Conservation (phyloP, 768 basidiomycete genomes). For the Xerocomellus chrysenteron region DNA sequence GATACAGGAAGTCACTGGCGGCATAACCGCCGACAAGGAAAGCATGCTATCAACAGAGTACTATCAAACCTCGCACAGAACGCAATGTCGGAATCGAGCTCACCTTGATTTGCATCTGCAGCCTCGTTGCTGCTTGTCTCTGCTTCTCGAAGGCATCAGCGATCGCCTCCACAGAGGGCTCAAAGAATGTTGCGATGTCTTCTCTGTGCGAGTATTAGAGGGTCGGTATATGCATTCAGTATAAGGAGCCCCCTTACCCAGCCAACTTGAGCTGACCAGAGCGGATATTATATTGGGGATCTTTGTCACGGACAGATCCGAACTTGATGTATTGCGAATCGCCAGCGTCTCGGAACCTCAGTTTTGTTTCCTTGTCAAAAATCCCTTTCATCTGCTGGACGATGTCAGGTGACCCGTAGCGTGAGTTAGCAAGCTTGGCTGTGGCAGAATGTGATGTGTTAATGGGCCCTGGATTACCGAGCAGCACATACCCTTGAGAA, state of each 20-base stretch:
- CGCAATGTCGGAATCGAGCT: no score
- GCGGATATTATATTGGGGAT: conserved; percentile 34
- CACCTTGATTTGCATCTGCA: conserved; percentile 29
- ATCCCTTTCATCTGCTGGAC: conserved; percentile 31
- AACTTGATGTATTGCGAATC: conserved; percentile 40
- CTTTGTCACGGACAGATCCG: conserved; percentile 36
- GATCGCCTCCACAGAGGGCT: conserved; percentile 40
- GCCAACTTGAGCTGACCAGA: conserved; percentile 37
- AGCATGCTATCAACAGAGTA: conserved; percentile 26
- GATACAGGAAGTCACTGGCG: conserved; percentile 46
- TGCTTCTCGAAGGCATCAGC: conserved; percentile 35
- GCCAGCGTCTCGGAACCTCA: conserved; percentile 37
- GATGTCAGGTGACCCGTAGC: conserved; percentile 28
- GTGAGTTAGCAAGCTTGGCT: conserved; percentile 33
- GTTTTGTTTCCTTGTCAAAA: conserved; percentile 39
- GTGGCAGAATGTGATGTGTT: not conserved
- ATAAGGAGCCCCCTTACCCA: conserved; percentile 29
- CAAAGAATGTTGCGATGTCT: conserved; percentile 41
- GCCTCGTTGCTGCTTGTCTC: conserved; percentile 12
- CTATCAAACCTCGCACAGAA: not conserved
- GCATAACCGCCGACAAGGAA: conserved; percentile 55
- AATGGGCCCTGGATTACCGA: not conserved
- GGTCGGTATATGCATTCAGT: not conserved
- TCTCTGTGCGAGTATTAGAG: conserved; percentile 17
- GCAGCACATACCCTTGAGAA: conserved; percentile 25